Conservation (phyloP, 805 yeast genomes). For the Kuraishia piskuri region DNA sequence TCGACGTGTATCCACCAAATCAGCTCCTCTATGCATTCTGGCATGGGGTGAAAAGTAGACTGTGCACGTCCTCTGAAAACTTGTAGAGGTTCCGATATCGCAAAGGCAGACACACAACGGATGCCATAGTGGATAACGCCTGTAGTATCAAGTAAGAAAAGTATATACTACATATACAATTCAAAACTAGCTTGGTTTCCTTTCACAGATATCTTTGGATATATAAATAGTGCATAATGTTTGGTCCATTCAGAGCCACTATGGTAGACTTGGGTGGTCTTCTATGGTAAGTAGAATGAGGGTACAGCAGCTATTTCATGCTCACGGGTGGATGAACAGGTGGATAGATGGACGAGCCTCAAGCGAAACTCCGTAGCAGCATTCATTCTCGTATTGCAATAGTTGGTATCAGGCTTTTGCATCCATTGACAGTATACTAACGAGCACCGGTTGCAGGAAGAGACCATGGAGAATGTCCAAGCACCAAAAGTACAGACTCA, state of each 20-base stretch:
- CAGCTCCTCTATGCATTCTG: too few relatives aligned
- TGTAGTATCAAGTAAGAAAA: neutral
- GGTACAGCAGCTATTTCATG: neutral
- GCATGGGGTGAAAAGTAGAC: neutral
- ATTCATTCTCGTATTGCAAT: too few relatives aligned
- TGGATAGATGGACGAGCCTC: too few relatives aligned
- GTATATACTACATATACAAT: neutral
- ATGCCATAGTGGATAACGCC: neutral
- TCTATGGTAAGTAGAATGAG: slow-evolving; percentile 41
- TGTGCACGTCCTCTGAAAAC: neutral
- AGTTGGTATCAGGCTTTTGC: too few relatives aligned
- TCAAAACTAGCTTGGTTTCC: neutral
- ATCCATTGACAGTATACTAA: neutral
- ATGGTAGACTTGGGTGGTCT: slow-evolving; percentile 59
- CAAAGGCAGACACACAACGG: neutral
- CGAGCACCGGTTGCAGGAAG: slow-evolving; percentile 35
- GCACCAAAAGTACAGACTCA: slow-evolving; percentile 75
- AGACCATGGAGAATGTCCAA: slow-evolving; percentile 71
- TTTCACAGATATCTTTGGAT: neutral
- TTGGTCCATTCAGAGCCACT: slow-evolving; percentile 66
- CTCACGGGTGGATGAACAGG: neutral
- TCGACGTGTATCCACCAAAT: too few relatives aligned
- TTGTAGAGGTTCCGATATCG: neutral
- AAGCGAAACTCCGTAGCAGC: too few relatives aligned
- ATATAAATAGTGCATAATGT: slow-evolving; percentile 29